Evolutionary conservation across 495 filamentous ascomycete species (phyloP).

Genomic region (Neurospora intermedia): DNA sequence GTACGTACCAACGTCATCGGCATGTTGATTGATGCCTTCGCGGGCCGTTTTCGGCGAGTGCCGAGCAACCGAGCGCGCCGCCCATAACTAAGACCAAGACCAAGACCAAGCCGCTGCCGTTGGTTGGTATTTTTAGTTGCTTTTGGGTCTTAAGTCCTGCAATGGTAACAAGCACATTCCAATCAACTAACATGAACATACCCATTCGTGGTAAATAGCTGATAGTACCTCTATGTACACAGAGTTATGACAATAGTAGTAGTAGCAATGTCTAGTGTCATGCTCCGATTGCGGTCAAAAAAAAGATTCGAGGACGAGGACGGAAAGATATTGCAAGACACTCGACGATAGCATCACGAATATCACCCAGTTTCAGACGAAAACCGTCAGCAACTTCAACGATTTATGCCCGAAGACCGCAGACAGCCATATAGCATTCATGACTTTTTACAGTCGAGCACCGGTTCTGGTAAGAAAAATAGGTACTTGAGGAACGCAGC

Average conservation of each 20-base stretch:
- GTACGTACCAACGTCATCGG: neutral
- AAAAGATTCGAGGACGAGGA: neutral
- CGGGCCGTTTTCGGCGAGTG: neutral
- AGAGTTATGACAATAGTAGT: neutral
- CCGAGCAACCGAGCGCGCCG: neutral
- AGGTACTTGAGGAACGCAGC: neutral
- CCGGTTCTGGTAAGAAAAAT: too few relatives aligned
- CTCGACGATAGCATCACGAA: neutral
- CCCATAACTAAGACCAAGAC: neutral
- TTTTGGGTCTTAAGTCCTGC: neutral
- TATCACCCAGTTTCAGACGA: neutral
- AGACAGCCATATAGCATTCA: too few relatives aligned
- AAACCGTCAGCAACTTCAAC: neutral
- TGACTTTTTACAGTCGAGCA: too few relatives aligned
- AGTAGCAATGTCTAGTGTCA: too few relatives aligned
- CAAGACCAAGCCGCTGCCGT: neutral
- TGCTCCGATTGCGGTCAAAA: neutral
- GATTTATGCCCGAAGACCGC: too few relatives aligned
- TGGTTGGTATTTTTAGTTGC: neutral
- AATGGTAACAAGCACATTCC: neutral
- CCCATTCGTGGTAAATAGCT: neutral
- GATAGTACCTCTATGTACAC: neutral
- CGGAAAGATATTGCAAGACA: neutral
- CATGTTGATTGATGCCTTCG: neutral
- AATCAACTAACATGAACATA: neutral